Conservation (phyloP, 805 yeast genomes). For the Metschnikowia similis region DNA sequence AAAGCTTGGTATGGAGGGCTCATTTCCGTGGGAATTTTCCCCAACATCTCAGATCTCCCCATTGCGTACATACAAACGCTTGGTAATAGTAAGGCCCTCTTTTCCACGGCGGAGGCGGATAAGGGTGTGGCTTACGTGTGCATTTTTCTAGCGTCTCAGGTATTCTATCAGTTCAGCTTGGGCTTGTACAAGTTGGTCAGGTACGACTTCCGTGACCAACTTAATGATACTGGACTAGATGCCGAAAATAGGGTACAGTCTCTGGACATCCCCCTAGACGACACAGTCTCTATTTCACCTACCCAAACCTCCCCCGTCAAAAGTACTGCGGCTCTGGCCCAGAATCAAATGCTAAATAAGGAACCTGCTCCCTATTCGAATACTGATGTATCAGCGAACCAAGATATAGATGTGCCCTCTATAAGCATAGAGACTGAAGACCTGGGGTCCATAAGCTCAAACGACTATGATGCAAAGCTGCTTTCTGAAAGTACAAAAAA, state of each 20-base stretch:
- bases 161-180: slow-evolving; percentile 64
- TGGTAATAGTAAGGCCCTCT: slow-evolving; percentile 53
- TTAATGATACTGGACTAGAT: slow-evolving; percentile 9
- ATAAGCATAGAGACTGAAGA: not conserved
- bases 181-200: slow-evolving; percentile 71
- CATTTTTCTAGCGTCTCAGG: slow-evolving; percentile 66
- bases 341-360: not conserved
- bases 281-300: not conserved
- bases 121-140: slow-evolving; percentile 83
- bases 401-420: not conserved
- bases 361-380: not conserved
- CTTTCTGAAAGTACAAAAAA: not conserved
- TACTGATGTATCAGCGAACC: not conserved
- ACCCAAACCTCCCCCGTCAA: not conserved
- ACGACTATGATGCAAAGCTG: not conserved
- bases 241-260: not conserved
- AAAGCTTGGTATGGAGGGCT: slow-evolving; percentile 74
- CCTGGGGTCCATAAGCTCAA: slow-evolving; percentile 1
- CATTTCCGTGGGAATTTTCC: slow-evolving; percentile 66
- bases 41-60: slow-evolving; percentile 79
- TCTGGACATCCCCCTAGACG: not conserved
- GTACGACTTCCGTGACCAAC: slow-evolving; percentile 56
- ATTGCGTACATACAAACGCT: slow-evolving; percentile 77
- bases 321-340: not conserved
- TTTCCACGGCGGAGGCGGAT: slow-evolving; percentile 56